These are phyloP conservation scores for Danielia oregonensis DNA, from an alignment of 805 yeast species.

Conservation along the genomic window DNA sequence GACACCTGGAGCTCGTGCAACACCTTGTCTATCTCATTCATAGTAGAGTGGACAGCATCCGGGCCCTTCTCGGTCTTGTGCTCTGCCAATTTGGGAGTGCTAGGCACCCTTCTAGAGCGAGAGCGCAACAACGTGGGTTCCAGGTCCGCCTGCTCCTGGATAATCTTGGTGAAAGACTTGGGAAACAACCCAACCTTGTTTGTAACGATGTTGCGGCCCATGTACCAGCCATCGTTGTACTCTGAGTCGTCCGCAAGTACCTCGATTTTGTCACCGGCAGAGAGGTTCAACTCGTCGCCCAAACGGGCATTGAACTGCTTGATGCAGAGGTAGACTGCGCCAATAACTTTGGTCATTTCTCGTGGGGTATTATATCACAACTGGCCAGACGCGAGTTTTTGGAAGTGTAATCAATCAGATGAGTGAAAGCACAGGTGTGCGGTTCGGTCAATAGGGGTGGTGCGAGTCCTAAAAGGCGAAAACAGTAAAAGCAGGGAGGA, in stretches of 20 bases:
- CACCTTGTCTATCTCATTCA: conserved; percentile 72
- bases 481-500: too few species aligned
- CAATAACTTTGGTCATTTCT: neutral
- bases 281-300: conserved; percentile 82
- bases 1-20: conserved; percentile 52
- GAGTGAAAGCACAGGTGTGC: too few species aligned
- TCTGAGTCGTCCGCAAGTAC: conserved; percentile 90
- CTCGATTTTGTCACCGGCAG: conserved; percentile 81
- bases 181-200: conserved; percentile 87
- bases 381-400: neutral
- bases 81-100: conserved; percentile 1
- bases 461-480: too few species aligned
- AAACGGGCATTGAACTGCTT: conserved; percentile 85
- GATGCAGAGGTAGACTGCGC: conserved; percentile 51
- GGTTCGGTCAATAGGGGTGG: too few species aligned
- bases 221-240: conserved; percentile 96
- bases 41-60: conserved; percentile 30
- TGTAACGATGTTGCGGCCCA: conserved; percentile 74
- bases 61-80: conserved; percentile 7
- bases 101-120: conserved; percentile 50
- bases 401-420: neutral
- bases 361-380: neutral
- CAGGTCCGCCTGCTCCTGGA: conserved; percentile 5
- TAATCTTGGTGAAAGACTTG: conserved; percentile 71
- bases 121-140: conserved; percentile 37